A percentile compares a stretch with the other conserved stretches of the same genome.
These are phyloP conservation scores for Pseudocohnilembus persalinus DNA, from an alignment of 169 alveolate species.

Conservation along the genomic window DNA sequence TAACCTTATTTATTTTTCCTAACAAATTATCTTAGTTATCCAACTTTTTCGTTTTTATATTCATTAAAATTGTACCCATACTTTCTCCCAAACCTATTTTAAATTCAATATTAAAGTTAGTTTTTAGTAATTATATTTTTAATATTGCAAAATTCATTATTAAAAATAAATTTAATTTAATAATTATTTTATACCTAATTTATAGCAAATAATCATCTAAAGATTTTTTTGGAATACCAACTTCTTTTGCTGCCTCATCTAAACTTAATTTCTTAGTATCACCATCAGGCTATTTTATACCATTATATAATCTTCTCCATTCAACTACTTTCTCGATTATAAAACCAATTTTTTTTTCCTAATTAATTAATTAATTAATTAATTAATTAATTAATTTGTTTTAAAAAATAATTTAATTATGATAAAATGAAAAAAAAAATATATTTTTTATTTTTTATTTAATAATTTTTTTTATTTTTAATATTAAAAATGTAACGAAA, in stretches of 20 bases:
- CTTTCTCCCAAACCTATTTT: constrained; percentile 75
- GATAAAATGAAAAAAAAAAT: too few relatives aligned
- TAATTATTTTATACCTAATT: constrained; percentile 45
- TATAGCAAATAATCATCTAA: constrained; percentile 81
- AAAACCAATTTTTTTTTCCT: constrained; percentile 82
- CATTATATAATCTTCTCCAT: constrained; percentile 83
- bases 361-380: too few relatives aligned
- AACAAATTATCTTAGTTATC: constrained; percentile 79
- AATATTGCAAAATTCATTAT: constrained; percentile 2
- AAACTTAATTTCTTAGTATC: constrained; percentile 52
- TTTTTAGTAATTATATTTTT: too few relatives aligned
- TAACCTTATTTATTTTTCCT: constrained; percentile 62
- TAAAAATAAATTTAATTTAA: constrained; percentile 25
- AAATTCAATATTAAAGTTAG: too few relatives aligned
- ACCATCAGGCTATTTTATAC: constrained; percentile 36
- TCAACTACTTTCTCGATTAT: constrained; percentile 77
- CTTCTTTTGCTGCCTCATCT: constrained; percentile 82
- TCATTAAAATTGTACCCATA: constrained; percentile 85
- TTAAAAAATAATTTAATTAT: too few relatives aligned
- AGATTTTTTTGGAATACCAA: constrained; percentile 73
- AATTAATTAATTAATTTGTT: background rate
- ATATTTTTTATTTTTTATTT: too few relatives aligned
- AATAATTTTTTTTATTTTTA: too few relatives aligned
- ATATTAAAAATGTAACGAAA: too few relatives aligned
- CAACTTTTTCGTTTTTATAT: constrained; percentile 83